These are phyloP conservation scores for Urochloa ruziziensis DNA, from an alignment of 176 grass and related monocot species.

Conservation along the genomic window DNA sequence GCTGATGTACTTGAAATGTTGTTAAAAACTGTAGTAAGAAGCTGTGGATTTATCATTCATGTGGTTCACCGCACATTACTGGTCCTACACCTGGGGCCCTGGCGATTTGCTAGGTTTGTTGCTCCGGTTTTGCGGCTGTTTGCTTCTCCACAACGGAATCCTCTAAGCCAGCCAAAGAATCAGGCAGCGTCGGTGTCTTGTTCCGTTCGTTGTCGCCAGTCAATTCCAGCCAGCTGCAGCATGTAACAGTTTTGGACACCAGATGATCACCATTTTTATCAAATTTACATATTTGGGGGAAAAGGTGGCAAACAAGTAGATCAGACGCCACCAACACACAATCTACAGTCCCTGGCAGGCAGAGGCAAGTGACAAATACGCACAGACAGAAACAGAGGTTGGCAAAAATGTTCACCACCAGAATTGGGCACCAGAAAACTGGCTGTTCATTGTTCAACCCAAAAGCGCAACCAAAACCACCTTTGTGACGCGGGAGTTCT, in stretches of 20 bases:
- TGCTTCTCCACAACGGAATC: constrained; percentile 25
- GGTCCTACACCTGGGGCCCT: background rate
- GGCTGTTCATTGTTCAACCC: no score
- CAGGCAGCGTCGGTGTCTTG: background rate
- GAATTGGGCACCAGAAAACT: background rate
- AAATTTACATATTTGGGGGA: background rate
- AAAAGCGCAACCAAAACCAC: background rate
- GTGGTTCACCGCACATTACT: no score
- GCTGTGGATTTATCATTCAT: background rate
- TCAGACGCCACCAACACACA: background rate
- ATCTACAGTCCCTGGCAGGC: background rate
- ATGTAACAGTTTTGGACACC: background rate
- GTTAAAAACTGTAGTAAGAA: constrained; percentile 17
- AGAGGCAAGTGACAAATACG: background rate
- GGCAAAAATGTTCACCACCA: background rate
- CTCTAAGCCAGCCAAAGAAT: background rate
- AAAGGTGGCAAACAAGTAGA: background rate
- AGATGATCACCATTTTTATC: background rate
- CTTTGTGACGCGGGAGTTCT: background rate
- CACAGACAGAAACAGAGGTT: background rate
- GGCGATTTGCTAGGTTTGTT: constrained; percentile 1
- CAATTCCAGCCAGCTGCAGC: background rate
- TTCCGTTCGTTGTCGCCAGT: background rate
- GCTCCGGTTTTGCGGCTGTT: constrained; percentile 2
- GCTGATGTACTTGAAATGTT: background rate